Conservation (phyloP, 371 early-diverging fungal species). For the Actinomortierella wolfii region DNA sequence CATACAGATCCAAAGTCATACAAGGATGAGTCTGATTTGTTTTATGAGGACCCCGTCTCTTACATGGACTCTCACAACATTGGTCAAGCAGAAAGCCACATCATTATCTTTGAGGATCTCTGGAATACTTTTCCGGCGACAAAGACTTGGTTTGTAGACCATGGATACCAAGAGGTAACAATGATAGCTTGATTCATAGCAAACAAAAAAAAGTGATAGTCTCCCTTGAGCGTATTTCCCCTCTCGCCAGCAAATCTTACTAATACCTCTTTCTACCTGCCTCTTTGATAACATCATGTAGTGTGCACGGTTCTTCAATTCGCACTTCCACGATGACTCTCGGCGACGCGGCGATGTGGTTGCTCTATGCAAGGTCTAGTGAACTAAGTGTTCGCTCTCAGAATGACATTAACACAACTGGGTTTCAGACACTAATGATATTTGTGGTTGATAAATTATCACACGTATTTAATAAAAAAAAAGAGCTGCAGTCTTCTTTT, state of each 20-base stretch:
- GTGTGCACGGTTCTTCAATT: slow-evolving; percentile 87
- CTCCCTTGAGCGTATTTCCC: not conserved
- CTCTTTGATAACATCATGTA: slow-evolving; percentile 29
- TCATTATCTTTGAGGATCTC: slow-evolving; percentile 73
- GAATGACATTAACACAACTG: no score
- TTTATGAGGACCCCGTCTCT: slow-evolving; percentile 69
- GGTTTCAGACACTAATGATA: not conserved
- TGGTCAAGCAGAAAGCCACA: slow-evolving; percentile 53
- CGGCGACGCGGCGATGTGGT: slow-evolving; percentile 84
- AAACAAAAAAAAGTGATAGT: not conserved
- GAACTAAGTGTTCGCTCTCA: no score
- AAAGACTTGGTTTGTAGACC: slow-evolving; percentile 23
- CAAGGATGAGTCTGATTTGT: slow-evolving; percentile 82
- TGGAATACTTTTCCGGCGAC: slow-evolving; percentile 10
- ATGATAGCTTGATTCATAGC: not conserved
- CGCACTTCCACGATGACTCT: slow-evolving; percentile 83
- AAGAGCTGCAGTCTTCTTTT: no score
- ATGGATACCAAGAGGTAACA: slow-evolving; percentile 60
- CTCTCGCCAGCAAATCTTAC: not conserved
- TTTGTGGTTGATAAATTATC: slow-evolving; percentile 3
- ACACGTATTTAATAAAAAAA: no score
- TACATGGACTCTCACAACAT: slow-evolving; percentile 52
- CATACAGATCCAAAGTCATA: slow-evolving; percentile 46
- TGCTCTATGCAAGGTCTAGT: slow-evolving; percentile 55
- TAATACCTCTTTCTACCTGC: slow-evolving; percentile 11